Evolutionary conservation across 768 basidiomycete species (phyloP).

Genomic region (Boletus insuetus): DNA sequence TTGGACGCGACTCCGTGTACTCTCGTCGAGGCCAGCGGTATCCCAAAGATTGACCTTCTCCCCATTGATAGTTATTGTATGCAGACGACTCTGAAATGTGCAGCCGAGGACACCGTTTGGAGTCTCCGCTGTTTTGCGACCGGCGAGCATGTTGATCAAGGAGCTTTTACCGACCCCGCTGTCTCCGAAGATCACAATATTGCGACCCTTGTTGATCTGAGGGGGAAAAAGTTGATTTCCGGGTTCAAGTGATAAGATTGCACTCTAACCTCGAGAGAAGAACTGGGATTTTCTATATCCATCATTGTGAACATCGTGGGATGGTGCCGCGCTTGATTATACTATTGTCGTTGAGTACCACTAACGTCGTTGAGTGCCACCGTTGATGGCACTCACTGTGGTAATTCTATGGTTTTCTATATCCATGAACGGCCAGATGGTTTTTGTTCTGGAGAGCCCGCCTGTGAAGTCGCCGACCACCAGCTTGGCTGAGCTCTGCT

Average conservation of each 20-base stretch:
- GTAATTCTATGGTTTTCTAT: too few species aligned
- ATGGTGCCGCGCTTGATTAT: background rate
- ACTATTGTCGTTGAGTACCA: background rate
- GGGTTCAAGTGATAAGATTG: background rate
- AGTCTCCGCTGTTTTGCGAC: constrained; percentile 26
- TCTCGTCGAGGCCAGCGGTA: constrained; percentile 32
- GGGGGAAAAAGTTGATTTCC: background rate
- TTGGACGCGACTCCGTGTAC: constrained; percentile 24
- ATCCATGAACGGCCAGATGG: too few species aligned
- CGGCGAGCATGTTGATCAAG: constrained; percentile 41
- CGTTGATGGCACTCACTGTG: too few species aligned
- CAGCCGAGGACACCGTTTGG: constrained; percentile 34
- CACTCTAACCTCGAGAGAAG: constrained; percentile 9
- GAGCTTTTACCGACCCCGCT: constrained; percentile 44
- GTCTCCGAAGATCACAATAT: constrained; percentile 45
- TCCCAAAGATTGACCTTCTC: constrained; percentile 29
- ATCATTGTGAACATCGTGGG: constrained; percentile 12
- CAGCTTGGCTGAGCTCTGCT: too few species aligned
- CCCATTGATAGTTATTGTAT: constrained; percentile 20
- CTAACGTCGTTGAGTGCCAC: too few species aligned
- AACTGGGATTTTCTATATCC: background rate
- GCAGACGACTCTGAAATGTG: constrained; percentile 33
- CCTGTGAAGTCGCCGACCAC: too few species aligned
- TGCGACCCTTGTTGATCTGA: constrained; percentile 17
- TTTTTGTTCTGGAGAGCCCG: too few species aligned